Evolutionary conservation across 148 eudicot genomes (phyloP), one percentile per base, ranked within the genome.

Genomic region (Beta vulgaris): DNA sequence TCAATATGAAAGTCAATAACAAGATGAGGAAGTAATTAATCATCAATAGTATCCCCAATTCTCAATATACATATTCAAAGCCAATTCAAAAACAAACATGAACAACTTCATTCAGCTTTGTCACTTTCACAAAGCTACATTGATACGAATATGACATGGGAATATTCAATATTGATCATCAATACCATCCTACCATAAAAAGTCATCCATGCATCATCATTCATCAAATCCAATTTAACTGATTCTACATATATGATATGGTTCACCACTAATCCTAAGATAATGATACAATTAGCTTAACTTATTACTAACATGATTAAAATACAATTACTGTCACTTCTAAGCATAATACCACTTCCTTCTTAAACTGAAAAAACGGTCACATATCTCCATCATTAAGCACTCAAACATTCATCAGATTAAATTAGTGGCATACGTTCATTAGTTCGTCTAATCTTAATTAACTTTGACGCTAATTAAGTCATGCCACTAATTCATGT

Each of bases 361-460:
- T 23, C 19, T 25, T 42, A 67, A 67, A 67, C 71, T 28, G 71
- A 67, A 67, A 64, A 42, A 67, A 66, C 70, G 70, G 35, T 53
- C 71, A n/a, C n/a, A n/a, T n/a, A n/a, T n/a, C n/a, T n/a, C n/a
- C n/a, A n/a, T n/a, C n/a, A n/a, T n/a, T n/a, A n/a, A n/a, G n/a
- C n/a, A n/a, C n/a, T n/a, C n/a, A n/a, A n/a, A n/a, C n/a, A n/a
- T n/a, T n/a, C n/a, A n/a, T n/a, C n/a, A n/a, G 71, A 42, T 53
- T 53, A 67, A 6, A 25, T 64, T 1, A 42, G 71, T 42, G 71
- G 71, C 35, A 67, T 42, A 40, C 31, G 32, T 67, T 28, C 11
- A 58, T 26, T 42, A 42, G 51, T 40, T 67, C 31, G 43, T 42
- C 53, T 23, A 43, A 67, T 43, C 71, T 6, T 42, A 42, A 42